Percentiles rank a stretch among this genome's conserved stretches.
These are phyloP conservation scores for Salix koriyanagi DNA, from an alignment of 345 rosid genomes.

Conservation along the genomic window DNA sequence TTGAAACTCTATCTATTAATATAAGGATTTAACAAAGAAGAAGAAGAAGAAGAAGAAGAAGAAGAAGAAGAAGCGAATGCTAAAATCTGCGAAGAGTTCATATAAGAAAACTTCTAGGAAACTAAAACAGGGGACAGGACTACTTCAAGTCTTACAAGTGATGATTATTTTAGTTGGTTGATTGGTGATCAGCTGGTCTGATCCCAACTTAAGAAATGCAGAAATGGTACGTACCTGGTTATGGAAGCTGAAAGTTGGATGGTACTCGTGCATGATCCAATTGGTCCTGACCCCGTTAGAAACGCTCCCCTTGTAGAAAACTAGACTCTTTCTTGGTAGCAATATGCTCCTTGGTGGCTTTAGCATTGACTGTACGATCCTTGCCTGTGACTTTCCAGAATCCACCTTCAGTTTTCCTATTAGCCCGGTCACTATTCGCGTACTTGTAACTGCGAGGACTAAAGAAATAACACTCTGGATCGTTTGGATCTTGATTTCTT, in stretches of 20 bases:
- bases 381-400: conserved; percentile 18
- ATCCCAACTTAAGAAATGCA: not conserved
- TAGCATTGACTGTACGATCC: not conserved
- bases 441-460: conserved; percentile 6
- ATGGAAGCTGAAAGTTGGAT: not conserved
- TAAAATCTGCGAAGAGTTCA: too few relatives aligned
- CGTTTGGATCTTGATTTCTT: conserved; percentile 5
- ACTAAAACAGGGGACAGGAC: not conserved
- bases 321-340: conserved; percentile 10
- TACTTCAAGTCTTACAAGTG: not conserved
- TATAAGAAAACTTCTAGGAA: not conserved
- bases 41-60: too few relatives aligned
- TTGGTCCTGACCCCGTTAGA: not conserved
- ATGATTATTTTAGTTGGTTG: too few relatives aligned
- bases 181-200: not conserved
- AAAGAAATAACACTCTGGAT: conserved; percentile 15
- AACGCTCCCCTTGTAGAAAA: not conserved
- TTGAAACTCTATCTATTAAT: not conserved
- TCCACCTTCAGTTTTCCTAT: conserved; percentile 9
- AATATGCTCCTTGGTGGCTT: not conserved
- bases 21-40: too few relatives aligned
- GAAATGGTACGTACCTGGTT: not conserved
- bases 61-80: too few relatives aligned
- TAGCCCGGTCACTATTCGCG: not conserved
- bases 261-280: conserved; percentile 20